Evolutionary conservation across 2,329 filamentous ascomycete genomes (phyloP).

Genomic region (Emericellopsis cladophorae): DNA sequence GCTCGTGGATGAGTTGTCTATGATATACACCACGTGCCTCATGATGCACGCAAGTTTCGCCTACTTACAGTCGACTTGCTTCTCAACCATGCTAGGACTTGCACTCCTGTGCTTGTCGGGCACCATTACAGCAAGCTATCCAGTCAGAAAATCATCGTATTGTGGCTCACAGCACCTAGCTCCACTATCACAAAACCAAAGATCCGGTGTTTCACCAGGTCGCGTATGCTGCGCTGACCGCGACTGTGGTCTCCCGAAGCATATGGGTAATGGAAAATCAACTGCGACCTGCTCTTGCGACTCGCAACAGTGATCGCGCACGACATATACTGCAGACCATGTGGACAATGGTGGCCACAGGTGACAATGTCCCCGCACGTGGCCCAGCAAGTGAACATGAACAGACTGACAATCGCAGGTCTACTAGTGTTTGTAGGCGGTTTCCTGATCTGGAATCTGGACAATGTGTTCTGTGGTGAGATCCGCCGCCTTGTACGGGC

Average conservation of each 20-base stretch:
- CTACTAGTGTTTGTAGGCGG: constrained; percentile 60
- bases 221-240: constrained; percentile 62
- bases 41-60: constrained; percentile 58
- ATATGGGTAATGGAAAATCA: constrained; percentile 59
- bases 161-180: constrained; percentile 11
- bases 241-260: constrained; percentile 55
- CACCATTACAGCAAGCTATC: constrained; percentile 56
- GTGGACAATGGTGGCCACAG: constrained; percentile 60
- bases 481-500: constrained; percentile 53
- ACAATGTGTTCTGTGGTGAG: constrained; percentile 61
- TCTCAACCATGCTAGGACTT: constrained; percentile 41
- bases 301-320: constrained; percentile 36
- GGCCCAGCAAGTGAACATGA: not conserved
- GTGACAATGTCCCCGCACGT: constrained; percentile 12
- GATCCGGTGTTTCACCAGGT: constrained; percentile 76
- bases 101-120: constrained; percentile 41
- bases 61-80: constrained; percentile 42
- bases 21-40: constrained; percentile 47
- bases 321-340: constrained; percentile 41
- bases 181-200: constrained; percentile 64
- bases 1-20: constrained; percentile 45
- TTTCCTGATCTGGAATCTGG: constrained; percentile 66
- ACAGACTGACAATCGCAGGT: constrained; percentile 4
- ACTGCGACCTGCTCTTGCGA: constrained; percentile 31
- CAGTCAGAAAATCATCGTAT: not conserved